Percentiles rank a stretch among this genome's conserved stretches.
These are phyloP conservation scores for Aspergillus bombycis DNA, from an alignment of 2,329 filamentous ascomycete species.

Conservation along the genomic window DNA sequence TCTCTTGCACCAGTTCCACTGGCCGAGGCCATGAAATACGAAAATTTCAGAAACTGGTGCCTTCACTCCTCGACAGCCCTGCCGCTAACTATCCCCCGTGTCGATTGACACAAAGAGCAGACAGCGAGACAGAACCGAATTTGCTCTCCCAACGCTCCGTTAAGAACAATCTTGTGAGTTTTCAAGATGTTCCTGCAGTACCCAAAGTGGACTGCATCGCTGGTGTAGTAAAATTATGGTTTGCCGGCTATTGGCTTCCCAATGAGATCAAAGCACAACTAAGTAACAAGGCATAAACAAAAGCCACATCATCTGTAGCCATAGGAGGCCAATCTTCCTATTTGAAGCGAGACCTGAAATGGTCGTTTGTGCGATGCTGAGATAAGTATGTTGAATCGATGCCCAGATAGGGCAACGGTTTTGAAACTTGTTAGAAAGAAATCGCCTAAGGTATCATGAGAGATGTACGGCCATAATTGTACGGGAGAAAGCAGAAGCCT, in stretches of 20 bases:
- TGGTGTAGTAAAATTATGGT: constrained; percentile 50
- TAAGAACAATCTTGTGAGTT: constrained; percentile 68
- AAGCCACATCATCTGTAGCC: constrained; percentile 1
- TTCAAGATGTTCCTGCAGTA: constrained; percentile 71
- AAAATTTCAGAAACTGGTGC: constrained; percentile 38
- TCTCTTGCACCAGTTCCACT: constrained; percentile 45
- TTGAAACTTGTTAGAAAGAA: background rate
- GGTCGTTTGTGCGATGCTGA: background rate
- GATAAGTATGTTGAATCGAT: background rate
- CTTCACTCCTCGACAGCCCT: constrained; percentile 37
- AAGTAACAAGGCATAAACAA: background rate
- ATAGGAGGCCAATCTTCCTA: constrained; percentile 1
- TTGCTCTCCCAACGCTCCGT: constrained; percentile 79
- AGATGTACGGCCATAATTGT: constrained; percentile 5
- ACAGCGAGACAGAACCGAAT: constrained; percentile 27
- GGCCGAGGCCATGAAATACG: constrained; percentile 23
- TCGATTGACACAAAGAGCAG: constrained; percentile 23
- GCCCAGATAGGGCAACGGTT: background rate
- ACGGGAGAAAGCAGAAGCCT: background rate
- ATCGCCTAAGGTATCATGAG: background rate
- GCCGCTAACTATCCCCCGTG: constrained; percentile 21
- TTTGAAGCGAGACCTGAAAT: background rate
- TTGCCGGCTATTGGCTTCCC: background rate
- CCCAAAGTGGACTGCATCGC: constrained; percentile 71
- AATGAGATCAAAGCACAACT: background rate